Conservation (phyloP, 169 alveolate species). For the Haemoproteus tartakovskyi region DNA sequence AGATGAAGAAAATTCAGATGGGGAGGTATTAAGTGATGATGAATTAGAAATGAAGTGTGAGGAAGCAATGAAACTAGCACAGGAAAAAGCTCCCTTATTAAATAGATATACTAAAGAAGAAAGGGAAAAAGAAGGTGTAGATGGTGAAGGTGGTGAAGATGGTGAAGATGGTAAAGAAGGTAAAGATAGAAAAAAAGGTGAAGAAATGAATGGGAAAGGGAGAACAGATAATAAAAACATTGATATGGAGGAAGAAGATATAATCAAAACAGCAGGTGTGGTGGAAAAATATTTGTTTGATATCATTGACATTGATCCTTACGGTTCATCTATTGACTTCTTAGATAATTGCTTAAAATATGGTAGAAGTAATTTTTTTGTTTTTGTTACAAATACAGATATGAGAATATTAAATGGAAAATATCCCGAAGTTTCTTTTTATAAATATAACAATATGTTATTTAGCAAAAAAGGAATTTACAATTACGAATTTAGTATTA, state of each 20-base stretch:
- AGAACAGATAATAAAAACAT: not conserved
- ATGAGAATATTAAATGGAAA: conserved; percentile 95
- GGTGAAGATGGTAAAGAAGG: not conserved
- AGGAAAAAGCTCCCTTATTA: no score
- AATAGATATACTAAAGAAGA: no score
- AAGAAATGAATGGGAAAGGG: not conserved
- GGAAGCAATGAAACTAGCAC: no score
- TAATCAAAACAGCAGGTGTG: not conserved
- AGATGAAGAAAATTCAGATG: conserved; percentile 6
- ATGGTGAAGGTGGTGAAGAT: not conserved
- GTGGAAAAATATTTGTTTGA: conserved; percentile 68
- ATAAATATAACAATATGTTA: conserved; percentile 89
- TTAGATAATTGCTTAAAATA: conserved; percentile 89
- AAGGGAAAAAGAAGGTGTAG: no score
- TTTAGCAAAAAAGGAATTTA: conserved; percentile 83
- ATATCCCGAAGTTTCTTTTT: conserved; percentile 90
- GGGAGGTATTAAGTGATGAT: not conserved
- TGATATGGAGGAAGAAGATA: not conserved
- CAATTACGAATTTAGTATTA: conserved; percentile 89
- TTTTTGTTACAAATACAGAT: conserved; percentile 93
- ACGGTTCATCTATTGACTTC: conserved; percentile 91
- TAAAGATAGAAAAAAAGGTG: no score
- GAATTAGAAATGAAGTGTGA: not conserved
- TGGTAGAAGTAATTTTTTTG: conserved; percentile 88
- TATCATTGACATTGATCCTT: conserved; percentile 92